Percentiles rank a stretch among this genome's conserved stretches.
phyloP scores from a whole-genome alignment of 2,329 filamentous ascomycete genomes.

The Lecanoromycetidae sp. region DNA sequence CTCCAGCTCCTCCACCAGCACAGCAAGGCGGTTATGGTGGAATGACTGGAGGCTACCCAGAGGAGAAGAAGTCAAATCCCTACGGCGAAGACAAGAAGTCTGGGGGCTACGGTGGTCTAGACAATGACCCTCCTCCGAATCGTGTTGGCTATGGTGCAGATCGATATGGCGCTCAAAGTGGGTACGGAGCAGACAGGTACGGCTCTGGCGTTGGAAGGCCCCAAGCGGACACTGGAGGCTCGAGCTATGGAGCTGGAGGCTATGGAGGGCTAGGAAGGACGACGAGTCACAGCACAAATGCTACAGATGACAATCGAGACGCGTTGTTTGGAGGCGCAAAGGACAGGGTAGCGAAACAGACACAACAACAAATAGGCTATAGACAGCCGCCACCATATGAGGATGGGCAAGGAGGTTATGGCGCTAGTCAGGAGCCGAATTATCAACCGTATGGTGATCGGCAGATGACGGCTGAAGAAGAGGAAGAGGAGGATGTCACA shows the following conservation, averaged over 20 bases:
- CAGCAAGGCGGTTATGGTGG: conserved; percentile 6
- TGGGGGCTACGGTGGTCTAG: conserved; percentile 22
- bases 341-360: conserved; percentile 37
- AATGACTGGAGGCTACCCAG: conserved; percentile 8
- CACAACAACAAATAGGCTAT: conserved; percentile 22
- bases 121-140: conserved; percentile 22
- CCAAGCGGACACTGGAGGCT: conserved; percentile 31
- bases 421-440: conserved; percentile 20
- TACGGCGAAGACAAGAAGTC: conserved; percentile 12
- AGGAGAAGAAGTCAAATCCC: conserved; percentile 13
- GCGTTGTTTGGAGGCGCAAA: conserved; percentile 48
- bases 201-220: conserved; percentile 31
- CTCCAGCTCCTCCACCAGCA: conserved; percentile 4
- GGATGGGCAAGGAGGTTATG: conserved; percentile 23
- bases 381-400: conserved; percentile 26
- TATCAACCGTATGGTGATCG: conserved; percentile 52
- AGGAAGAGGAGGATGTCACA: conserved; percentile 61
- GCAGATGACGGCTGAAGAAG: conserved; percentile 69
- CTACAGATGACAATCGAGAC: conserved; percentile 42
- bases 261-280: conserved; percentile 44
- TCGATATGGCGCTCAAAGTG: conserved; percentile 33
- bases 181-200: conserved; percentile 42
- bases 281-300: conserved; percentile 38
- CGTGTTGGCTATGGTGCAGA: conserved; percentile 32
- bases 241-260: conserved; percentile 39